phyloP scores from a whole-genome alignment of 768 basidiomycete genomes.

The Pleurotus giganteus region DNA sequence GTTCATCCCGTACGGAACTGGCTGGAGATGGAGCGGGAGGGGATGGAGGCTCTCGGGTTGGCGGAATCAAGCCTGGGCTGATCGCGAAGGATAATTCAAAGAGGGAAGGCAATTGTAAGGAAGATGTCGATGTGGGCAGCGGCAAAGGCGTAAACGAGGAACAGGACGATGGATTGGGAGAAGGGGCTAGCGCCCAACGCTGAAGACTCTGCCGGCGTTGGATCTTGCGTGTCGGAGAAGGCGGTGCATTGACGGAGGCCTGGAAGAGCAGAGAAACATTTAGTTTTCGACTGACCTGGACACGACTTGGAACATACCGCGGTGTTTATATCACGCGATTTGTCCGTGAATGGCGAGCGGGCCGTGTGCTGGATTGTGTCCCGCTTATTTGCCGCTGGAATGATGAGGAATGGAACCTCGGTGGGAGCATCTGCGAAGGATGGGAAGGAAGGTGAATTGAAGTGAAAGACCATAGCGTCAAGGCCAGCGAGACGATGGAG shows the following conservation, averaged over 20 bases:
- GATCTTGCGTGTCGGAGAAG: not conserved
- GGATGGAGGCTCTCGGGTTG: not conserved
- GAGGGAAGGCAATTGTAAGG: conserved; percentile 37
- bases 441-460: conserved; percentile 23
- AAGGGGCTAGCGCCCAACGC: not conserved
- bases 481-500: conserved; percentile 42
- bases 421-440: conserved; percentile 22
- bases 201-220: not conserved
- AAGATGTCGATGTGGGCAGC: conserved; percentile 33
- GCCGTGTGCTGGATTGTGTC: not conserved
- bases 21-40: conserved; percentile 4
- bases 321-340: conserved; percentile 23
- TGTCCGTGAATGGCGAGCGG: conserved; percentile 31
- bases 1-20: conserved; percentile 9
- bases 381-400: conserved; percentile 12
- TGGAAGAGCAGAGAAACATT: not conserved
- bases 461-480: conserved; percentile 36
- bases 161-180: not conserved
- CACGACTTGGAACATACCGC: conserved; percentile 22
- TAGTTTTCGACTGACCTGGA: not conserved
- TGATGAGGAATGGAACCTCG: conserved; percentile 14
- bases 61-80: not conserved
- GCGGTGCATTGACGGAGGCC: not conserved
- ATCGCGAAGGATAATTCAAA: conserved; percentile 19
- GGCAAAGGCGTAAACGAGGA: conserved; percentile 24